Percentiles rank a stretch among this genome's conserved stretches.
Evolutionary conservation across 352 stramenopile genomes (phyloP).

Genomic region (Phytophthora vignae): DNA sequence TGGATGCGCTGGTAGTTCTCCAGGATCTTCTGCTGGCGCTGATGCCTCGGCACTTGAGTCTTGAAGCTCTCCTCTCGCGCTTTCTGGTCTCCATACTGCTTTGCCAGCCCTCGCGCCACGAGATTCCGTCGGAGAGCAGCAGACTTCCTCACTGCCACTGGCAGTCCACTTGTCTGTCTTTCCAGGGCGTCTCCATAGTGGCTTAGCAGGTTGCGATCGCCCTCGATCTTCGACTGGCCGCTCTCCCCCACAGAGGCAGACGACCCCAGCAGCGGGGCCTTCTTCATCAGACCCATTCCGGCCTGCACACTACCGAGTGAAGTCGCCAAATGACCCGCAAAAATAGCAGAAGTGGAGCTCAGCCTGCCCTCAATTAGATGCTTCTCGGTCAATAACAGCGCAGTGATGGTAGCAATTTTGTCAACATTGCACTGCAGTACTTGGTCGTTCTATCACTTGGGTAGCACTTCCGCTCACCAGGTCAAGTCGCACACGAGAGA

Average conservation of each 20-base stretch:
- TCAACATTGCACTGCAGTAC: not conserved
- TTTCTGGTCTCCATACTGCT: conserved; percentile 45
- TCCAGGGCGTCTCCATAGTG: conserved; percentile 19
- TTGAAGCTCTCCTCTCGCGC: conserved; percentile 34
- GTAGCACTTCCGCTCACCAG: conserved; percentile 34
- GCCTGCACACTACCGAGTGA: not conserved
- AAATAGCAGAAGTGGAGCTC: conserved; percentile 24
- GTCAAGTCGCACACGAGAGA: conserved; percentile 76
- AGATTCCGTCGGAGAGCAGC: conserved; percentile 38
- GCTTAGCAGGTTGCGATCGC: conserved; percentile 34
- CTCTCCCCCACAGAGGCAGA: conserved; percentile 22
- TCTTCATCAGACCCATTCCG: conserved; percentile 35
- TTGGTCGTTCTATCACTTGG: not conserved
- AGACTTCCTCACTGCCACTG: conserved; percentile 14
- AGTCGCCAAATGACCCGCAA: conserved; percentile 14
- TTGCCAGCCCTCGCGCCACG: conserved; percentile 41
- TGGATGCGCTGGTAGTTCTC: conserved; percentile 36
- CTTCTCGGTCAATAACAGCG: not conserved
- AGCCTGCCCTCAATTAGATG: conserved; percentile 17
- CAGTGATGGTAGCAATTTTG: not conserved
- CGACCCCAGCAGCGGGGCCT: conserved; percentile 24
- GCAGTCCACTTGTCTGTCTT: not conserved
- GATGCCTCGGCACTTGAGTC: conserved; percentile 30
- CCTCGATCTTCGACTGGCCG: conserved; percentile 28
- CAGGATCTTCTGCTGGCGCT: conserved; percentile 38